Percentiles rank a stretch among this genome's conserved stretches.
phyloP scores from a whole-genome alignment of 805 yeast species.

The Metschnikowia drakensbergensis region DNA sequence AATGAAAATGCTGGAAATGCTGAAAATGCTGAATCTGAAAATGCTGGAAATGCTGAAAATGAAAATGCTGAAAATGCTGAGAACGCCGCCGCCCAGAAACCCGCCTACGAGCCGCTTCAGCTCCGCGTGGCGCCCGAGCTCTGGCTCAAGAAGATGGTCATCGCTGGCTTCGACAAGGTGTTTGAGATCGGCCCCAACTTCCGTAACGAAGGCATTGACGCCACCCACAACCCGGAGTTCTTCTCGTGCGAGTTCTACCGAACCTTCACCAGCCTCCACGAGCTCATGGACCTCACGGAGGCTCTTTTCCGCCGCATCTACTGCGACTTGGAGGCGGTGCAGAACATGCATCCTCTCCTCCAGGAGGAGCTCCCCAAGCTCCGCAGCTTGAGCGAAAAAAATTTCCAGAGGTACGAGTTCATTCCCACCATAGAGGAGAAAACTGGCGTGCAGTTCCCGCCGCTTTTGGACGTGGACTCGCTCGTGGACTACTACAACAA shows the following conservation, averaged over 20 bases:
- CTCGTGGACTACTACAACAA: constrained; percentile 39
- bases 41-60: not conserved
- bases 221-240: constrained; percentile 93
- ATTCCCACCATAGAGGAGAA: constrained; percentile 55
- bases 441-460: constrained; percentile 51
- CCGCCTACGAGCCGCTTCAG: constrained; percentile 33
- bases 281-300: constrained; percentile 64
- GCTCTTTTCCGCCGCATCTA: constrained; percentile 46
- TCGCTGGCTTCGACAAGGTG: constrained; percentile 81
- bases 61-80: not conserved
- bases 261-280: constrained; percentile 60
- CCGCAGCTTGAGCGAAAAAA: constrained; percentile 6
- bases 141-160: constrained; percentile 81
- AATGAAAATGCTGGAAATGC: not conserved
- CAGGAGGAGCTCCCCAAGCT: constrained; percentile 17
- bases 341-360: constrained; percentile 16
- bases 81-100: not conserved
- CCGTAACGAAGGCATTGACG: constrained; percentile 90
- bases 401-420: constrained; percentile 52
- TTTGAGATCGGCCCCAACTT: constrained; percentile 84
- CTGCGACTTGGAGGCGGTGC: constrained; percentile 20
- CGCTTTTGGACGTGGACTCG: constrained; percentile 33
- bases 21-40: not conserved
- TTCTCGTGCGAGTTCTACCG: constrained; percentile 88
- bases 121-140: constrained; percentile 92